phyloP scores from a whole-genome alignment of 805 yeast genomes.

The Saccharomycopsis fermentans region DNA sequence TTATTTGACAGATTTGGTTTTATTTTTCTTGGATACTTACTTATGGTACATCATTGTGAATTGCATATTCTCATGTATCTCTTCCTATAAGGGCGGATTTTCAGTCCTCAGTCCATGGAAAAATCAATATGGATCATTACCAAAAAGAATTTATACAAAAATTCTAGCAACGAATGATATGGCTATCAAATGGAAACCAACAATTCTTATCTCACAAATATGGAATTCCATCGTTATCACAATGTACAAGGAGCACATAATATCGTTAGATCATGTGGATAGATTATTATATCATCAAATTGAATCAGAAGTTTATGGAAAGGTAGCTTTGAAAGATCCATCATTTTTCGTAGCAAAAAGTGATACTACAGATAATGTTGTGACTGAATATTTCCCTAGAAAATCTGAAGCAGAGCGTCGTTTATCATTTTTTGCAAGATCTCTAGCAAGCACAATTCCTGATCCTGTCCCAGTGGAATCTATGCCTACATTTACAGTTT shows the following conservation, averaged over 20 bases:
- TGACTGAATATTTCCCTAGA: constrained; percentile 92
- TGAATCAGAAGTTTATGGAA: constrained; percentile 58
- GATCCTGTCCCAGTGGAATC: constrained; percentile 98
- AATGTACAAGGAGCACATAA: constrained; percentile 70
- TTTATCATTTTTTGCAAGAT: constrained; percentile 97
- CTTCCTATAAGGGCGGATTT: constrained; percentile 97
- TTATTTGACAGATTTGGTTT: constrained; percentile 82
- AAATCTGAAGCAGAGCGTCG: constrained; percentile 99
- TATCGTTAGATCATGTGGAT: constrained; percentile 63
- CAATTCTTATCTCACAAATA: constrained; percentile 51
- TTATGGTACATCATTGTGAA: constrained; percentile 97
- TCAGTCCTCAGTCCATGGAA: constrained; percentile 99
- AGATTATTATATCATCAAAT: constrained; percentile 48
- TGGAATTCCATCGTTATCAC: constrained; percentile 80
- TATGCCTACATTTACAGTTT: constrained; percentile 97
- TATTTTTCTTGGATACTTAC: constrained; percentile 97
- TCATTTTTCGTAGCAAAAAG: constrained; percentile 97
- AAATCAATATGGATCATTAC: constrained; percentile 92
- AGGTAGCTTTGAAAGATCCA: constrained; percentile 96
- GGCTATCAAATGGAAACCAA: constrained; percentile 39
- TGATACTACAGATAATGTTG: constrained; percentile 57
- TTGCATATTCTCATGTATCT: constrained; percentile 91
- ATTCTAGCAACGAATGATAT: constrained; percentile 71
- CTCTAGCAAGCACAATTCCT: constrained; percentile 95
- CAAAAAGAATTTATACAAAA: constrained; percentile 97